phyloP scores from a whole-genome alignment of 2,329 filamentous ascomycete genomes.

The Fusarium ramigenum region DNA sequence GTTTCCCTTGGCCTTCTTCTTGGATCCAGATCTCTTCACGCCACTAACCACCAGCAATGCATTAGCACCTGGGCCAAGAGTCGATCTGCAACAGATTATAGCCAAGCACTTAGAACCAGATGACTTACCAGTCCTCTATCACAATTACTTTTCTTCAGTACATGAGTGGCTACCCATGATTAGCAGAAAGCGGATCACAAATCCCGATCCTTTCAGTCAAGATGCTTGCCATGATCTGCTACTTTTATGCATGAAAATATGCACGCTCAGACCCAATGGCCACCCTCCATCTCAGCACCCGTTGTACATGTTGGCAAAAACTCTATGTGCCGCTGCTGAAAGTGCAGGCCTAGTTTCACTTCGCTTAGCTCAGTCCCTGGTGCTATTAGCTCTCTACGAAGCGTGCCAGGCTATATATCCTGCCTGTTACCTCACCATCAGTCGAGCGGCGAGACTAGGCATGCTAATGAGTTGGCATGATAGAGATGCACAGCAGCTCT shows the following conservation, averaged over 20 bases:
- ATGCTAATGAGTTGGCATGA: constrained; percentile 2
- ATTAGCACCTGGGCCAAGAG: background rate
- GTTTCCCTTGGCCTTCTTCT: constrained; percentile 1
- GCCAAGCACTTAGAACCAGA: background rate
- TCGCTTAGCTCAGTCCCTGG: background rate
- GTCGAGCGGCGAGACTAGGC: background rate
- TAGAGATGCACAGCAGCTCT: background rate
- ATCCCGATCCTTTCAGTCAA: background rate
- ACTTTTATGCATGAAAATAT: constrained; percentile 9
- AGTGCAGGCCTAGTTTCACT: background rate
- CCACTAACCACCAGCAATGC: background rate
- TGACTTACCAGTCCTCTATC: background rate
- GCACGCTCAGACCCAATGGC: background rate
- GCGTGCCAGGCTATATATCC: constrained; percentile 6
- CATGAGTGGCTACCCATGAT: constrained; percentile 9
- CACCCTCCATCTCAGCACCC: background rate
- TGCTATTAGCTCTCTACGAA: constrained; percentile 2
- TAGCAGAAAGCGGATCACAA: background rate
- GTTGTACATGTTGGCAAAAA: background rate
- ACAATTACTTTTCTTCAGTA: background rate
- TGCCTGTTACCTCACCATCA: constrained; percentile 1
- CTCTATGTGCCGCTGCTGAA: background rate
- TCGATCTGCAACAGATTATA: background rate
- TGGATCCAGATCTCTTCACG: background rate
- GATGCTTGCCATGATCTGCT: constrained; percentile 4